Conservation (phyloP, 2,329 filamentous ascomycete genomes). For the Neonectria magnoliae region DNA sequence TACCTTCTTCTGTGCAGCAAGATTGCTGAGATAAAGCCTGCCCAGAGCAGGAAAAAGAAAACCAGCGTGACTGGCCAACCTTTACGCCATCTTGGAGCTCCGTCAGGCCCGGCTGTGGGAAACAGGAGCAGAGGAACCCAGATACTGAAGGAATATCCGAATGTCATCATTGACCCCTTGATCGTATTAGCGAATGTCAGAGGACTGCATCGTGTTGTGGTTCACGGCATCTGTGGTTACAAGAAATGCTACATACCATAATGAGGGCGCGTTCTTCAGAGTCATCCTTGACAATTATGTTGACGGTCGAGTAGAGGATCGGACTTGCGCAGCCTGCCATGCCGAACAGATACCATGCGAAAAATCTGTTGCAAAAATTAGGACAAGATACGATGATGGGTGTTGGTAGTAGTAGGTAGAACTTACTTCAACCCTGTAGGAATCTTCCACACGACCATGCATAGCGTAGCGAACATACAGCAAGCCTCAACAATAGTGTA, state of each 20-base stretch:
- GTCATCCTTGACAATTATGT: background rate
- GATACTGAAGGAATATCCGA: background rate
- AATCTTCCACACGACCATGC: constrained; percentile 23
- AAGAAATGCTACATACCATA: background rate
- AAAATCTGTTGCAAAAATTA: background rate
- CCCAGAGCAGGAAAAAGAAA: background rate
- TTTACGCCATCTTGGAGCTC: background rate
- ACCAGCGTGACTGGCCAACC: background rate
- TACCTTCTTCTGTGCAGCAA: background rate
- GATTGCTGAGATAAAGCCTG: background rate
- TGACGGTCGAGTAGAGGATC: background rate
- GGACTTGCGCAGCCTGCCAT: background rate
- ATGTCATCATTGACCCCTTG: background rate
- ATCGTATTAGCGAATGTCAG: background rate
- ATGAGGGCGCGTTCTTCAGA: background rate
- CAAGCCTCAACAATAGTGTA: constrained; percentile 4
- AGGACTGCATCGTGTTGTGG: background rate
- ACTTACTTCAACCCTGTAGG: constrained; percentile 16
- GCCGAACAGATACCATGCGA: background rate
- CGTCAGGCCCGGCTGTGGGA: background rate
- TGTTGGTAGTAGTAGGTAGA: background rate
- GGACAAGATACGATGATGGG: background rate
- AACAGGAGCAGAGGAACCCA: background rate
- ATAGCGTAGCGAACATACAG: constrained; percentile 17
- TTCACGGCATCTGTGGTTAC: background rate